Evolutionary conservation across 371 early-diverging fungal species (phyloP), one percentile per base, ranked within the genome.

Genomic region (Fennellomyces sp.): DNA sequence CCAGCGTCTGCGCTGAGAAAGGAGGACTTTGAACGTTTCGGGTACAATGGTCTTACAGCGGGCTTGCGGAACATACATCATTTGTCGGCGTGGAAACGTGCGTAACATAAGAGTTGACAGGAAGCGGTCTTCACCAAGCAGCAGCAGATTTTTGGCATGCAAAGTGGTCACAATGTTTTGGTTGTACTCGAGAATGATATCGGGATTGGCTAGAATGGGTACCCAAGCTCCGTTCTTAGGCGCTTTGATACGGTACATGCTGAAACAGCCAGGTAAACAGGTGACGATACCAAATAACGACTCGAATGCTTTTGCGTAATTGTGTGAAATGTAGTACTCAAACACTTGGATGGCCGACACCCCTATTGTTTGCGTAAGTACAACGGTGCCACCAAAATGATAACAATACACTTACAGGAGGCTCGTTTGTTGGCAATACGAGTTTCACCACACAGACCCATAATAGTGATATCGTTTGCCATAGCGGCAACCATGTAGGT

Each of bases 201-300:
- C 89, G 1, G 94, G 93, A 64, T 93, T 93, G 23, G 93, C 91
- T 21, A 98, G 82, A 31, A 97, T 81, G 2, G 97, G 97, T 2
- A 91, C 88, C 78, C 77, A 86, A 13, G 80, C 75, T 10, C 94
- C 94, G 48, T 91, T 75, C 52, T 89, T 87, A 39, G 86, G 89
- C 1, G 88, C 79, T 63, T 91, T 90, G 61, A 95, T 87, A 50
- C 93, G 82, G 67, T 92, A 95, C 92, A 94, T 91, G 69, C 88
- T 92, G 76, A 95, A 94, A 64, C 95, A 99, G n/a, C 99, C 99
- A 3, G 99, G 99, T 47, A 98, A 79, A 79, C 99, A 98, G 4
- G 99, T 97, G n/a, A 98, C 97, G 64, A 94, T 94, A 58, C 99
- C 99, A 84, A 97, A 98, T n/a, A 96, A 81, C 33, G 90, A 88